Evolutionary conservation across 345 rosid species (phyloP).

Genomic region (Salix viminalis): DNA sequence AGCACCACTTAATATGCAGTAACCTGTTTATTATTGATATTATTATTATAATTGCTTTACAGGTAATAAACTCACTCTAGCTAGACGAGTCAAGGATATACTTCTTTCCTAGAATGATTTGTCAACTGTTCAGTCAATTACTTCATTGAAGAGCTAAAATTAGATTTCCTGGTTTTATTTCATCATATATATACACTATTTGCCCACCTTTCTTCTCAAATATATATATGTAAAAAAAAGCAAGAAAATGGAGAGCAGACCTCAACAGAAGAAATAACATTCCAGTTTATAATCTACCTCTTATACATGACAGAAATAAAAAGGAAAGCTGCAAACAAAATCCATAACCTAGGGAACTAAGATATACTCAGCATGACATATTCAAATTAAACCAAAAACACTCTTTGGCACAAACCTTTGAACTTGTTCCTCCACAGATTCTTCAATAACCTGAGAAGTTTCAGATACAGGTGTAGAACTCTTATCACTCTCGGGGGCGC

Average conservation of each 20-base stretch:
- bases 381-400: neutral
- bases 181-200: neutral
- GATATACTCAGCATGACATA: neutral
- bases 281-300: neutral
- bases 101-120: neutral
- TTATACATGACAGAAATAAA: neutral
- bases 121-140: neutral
- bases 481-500: constrained; percentile 56
- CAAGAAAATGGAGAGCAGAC: neutral
- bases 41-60: neutral
- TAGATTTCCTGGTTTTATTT: neutral
- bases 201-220: neutral
- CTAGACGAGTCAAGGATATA: neutral
- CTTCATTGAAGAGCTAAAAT: neutral
- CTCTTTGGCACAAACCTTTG: constrained; percentile 43
- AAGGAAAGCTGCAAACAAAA: neutral
- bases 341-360: neutral
- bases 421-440: constrained; percentile 46
- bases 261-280: neutral
- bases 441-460: constrained; percentile 55
- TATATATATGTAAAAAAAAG: neutral
- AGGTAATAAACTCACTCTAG: neutral
- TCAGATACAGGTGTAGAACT: constrained; percentile 62
- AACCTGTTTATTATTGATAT: neutral
- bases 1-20: neutral